Conservation (phyloP, 768 basidiomycete species). For the Omphalotus guepiniiformis region DNA sequence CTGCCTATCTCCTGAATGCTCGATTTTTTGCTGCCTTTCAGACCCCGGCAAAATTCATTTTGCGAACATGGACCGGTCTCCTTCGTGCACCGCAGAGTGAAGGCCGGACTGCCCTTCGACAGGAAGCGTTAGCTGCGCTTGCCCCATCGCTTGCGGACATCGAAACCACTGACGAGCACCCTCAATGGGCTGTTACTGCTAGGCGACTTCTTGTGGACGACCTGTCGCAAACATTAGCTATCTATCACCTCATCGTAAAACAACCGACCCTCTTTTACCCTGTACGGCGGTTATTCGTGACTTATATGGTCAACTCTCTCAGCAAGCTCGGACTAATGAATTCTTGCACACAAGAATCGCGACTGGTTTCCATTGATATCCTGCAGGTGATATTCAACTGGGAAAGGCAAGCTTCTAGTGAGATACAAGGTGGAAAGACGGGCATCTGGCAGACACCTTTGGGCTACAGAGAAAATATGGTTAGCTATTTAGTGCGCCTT, state of each 20-base stretch:
- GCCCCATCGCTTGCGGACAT: conserved; percentile 76
- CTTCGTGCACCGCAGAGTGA: conserved; percentile 72
- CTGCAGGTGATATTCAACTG: conserved; percentile 90
- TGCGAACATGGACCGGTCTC: conserved; percentile 87
- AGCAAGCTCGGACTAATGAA: conserved; percentile 81
- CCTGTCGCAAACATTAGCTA: conserved; percentile 63
- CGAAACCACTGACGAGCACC: conserved; percentile 53
- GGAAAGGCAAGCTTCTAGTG: conserved; percentile 65
- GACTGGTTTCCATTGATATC: conserved; percentile 85
- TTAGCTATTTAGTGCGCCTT: conserved; percentile 93
- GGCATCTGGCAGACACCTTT: conserved; percentile 70
- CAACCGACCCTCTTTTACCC: conserved; percentile 91
- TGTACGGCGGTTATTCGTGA: conserved; percentile 87
- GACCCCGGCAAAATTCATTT: conserved; percentile 85
- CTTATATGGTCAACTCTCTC: conserved; percentile 89
- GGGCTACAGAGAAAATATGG: conserved; percentile 81
- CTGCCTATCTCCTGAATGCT: conserved; percentile 85
- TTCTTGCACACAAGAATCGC: conserved; percentile 70
- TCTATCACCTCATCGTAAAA: conserved; percentile 91
- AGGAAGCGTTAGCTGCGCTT: conserved; percentile 81
- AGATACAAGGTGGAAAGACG: conserved; percentile 19
- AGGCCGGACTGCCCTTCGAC: conserved; percentile 75
- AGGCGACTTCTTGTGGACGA: conserved; percentile 87
- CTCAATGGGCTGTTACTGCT: conserved; percentile 83
- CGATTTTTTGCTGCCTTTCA: conserved; percentile 89